Percentiles rank a stretch among this genome's conserved stretches.
These are phyloP conservation scores for Aspergillus phoenicis DNA, from an alignment of 2,329 filamentous ascomycete species.

Conservation along the genomic window DNA sequence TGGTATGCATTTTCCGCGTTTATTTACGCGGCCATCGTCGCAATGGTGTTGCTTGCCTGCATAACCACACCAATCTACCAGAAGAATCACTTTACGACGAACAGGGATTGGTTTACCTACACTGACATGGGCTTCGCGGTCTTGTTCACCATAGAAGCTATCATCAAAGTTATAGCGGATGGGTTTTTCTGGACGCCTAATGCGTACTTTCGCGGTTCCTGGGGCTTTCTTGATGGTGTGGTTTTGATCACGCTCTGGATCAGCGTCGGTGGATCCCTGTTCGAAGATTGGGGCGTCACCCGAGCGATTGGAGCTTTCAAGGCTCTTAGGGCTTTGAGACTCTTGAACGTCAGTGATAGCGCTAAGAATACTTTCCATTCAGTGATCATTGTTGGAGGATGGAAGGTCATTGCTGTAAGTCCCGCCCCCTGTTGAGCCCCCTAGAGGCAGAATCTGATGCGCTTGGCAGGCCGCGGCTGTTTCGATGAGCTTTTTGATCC, in stretches of 20 bases:
- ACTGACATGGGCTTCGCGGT: conserved; percentile 86
- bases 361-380: conserved; percentile 96
- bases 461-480: conserved; percentile 73
- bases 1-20: conserved; percentile 95
- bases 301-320: conserved; percentile 96
- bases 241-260: conserved; percentile 94
- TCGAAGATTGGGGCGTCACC: conserved; percentile 80
- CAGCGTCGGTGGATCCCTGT: conserved; percentile 81
- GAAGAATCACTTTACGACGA: conserved; percentile 73
- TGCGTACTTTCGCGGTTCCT: conserved; percentile 92
- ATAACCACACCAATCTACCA: conserved; percentile 94
- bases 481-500: conserved; percentile 88
- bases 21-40: conserved; percentile 89
- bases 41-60: conserved; percentile 96
- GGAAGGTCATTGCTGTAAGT: conserved; percentile 84
- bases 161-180: conserved; percentile 92
- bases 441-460: conserved; percentile 2
- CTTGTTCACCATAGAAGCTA: conserved; percentile 81
- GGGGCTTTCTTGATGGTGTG: conserved; percentile 92
- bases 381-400: conserved; percentile 87
- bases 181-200: conserved; percentile 97
- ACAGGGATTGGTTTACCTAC: conserved; percentile 92
- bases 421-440: neutral
- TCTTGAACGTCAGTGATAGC: conserved; percentile 95
- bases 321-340: conserved; percentile 82